These are phyloP conservation scores for Nyssa sinensis DNA, from an alignment of 148 eudicot species.

Conservation along the genomic window DNA sequence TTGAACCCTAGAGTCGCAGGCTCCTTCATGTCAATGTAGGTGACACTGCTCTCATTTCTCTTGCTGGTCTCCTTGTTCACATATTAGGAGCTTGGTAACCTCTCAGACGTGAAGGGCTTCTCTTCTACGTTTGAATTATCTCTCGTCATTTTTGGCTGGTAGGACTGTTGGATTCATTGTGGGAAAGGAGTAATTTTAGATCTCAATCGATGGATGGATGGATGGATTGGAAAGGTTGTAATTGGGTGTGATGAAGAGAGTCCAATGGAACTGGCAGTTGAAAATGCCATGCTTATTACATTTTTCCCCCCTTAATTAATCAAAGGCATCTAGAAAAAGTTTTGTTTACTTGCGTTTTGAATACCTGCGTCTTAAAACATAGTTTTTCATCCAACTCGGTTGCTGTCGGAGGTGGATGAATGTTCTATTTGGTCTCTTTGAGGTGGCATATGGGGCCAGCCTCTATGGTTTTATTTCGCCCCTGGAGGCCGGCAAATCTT, in stretches of 20 bases:
- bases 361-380: neutral
- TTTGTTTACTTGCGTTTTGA: constrained; percentile 11
- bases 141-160: constrained; percentile 32
- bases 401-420: neutral
- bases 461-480: neutral
- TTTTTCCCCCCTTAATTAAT: constrained; percentile 16
- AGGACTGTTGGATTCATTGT: constrained; percentile 26
- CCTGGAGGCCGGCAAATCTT: too few species aligned
- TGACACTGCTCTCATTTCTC: too few species aligned
- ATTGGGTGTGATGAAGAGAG: neutral
- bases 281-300: constrained; percentile 18
- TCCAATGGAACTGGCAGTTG: constrained; percentile 31
- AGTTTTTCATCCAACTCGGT: neutral
- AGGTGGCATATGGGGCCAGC: neutral
- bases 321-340: constrained; percentile 17
- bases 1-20: constrained; percentile 17
- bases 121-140: constrained; percentile 2
- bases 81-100: neutral
- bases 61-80: neutral
- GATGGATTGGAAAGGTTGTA: constrained; percentile 1
- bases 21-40: neutral
- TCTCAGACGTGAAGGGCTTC: neutral
- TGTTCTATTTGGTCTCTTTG: neutral
- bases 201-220: too few species aligned
- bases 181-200: neutral